These are phyloP conservation scores for Russula compacta DNA, from an alignment of 768 basidiomycete species.

Conservation along the genomic window DNA sequence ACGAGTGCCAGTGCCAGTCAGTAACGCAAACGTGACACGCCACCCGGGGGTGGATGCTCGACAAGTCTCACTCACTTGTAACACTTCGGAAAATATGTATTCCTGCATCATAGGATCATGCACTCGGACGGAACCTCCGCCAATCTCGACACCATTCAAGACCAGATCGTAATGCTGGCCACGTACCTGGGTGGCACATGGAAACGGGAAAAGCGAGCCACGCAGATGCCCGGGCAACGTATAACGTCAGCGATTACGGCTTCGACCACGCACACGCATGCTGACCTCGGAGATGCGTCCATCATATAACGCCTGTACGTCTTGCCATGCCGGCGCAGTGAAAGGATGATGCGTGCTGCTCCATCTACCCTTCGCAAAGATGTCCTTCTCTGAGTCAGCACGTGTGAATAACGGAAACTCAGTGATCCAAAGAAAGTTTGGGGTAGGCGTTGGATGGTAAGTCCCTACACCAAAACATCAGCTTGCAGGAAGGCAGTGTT, in stretches of 20 bases:
- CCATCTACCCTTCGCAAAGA: constrained; percentile 80
- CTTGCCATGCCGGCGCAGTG: constrained; percentile 91
- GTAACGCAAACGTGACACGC: background rate
- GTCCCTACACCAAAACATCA: constrained; percentile 36
- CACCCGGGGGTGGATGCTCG: background rate
- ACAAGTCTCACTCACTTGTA: constrained; percentile 45
- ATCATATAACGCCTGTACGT: constrained; percentile 64
- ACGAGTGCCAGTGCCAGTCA: background rate
- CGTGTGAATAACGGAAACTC: constrained; percentile 91
- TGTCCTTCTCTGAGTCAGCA: constrained; percentile 81
- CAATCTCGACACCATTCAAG: constrained; percentile 87
- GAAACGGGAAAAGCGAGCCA: background rate
- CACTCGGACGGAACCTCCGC: constrained; percentile 87
- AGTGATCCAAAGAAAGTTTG: constrained; percentile 91
- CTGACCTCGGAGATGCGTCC: constrained; percentile 50
- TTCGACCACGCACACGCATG: constrained; percentile 24
- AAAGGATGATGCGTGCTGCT: constrained; percentile 93
- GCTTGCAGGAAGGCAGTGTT: background rate
- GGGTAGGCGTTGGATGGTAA: constrained; percentile 43
- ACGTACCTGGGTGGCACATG: constrained; percentile 50
- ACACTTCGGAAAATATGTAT: constrained; percentile 61
- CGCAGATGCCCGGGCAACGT: background rate
- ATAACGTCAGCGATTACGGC: constrained; percentile 25
- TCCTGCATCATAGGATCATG: constrained; percentile 87
- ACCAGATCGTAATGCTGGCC: constrained; percentile 97